Evolutionary conservation across 176 grass and related monocot species (phyloP).

Genomic region (Juncus inflexus): DNA sequence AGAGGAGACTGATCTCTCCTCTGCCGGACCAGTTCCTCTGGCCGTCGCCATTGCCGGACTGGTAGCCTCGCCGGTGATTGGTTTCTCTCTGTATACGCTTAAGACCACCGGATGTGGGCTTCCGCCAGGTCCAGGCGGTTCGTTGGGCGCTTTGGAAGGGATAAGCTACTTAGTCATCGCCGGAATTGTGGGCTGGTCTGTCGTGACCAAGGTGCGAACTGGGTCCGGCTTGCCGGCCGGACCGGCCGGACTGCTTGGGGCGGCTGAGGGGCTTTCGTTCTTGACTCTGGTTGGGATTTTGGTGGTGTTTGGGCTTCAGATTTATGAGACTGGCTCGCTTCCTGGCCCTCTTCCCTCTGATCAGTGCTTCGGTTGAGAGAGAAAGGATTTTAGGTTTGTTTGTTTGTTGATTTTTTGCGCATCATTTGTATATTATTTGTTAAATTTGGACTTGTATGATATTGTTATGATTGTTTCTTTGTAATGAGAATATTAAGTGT

Average conservation of each 20-base stretch:
- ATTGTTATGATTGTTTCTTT: too few relatives aligned
- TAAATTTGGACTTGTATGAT: too few relatives aligned
- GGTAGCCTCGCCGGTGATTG: conserved; percentile 49
- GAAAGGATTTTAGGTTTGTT: background rate
- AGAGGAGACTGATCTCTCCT: conserved; percentile 22
- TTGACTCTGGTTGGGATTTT: conserved; percentile 38
- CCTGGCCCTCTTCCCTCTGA: conserved; percentile 61
- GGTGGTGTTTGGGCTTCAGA: conserved; percentile 66
- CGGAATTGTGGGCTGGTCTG: conserved; percentile 62
- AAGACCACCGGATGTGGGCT: conserved; percentile 72
- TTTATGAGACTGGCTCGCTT: conserved; percentile 52
- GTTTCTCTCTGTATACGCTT: conserved; percentile 64
- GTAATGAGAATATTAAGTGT: too few relatives aligned
- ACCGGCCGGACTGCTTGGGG: conserved; percentile 60
- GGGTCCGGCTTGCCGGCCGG: conserved; percentile 70
- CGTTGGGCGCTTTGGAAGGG: conserved; percentile 67
- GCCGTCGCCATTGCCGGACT: conserved; percentile 35
- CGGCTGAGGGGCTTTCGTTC: conserved; percentile 66
- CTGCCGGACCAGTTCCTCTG: conserved; percentile 40
- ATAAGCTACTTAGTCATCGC: conserved; percentile 72
- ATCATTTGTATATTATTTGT: too few relatives aligned
- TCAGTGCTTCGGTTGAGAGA: conserved; percentile 60
- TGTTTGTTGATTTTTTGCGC: too few relatives aligned
- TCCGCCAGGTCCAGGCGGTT: conserved; percentile 56
- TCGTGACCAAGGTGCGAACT: conserved; percentile 62